Conservation (phyloP, 495 filamentous ascomycete genomes). For the Lineolata rhizophorae region DNA sequence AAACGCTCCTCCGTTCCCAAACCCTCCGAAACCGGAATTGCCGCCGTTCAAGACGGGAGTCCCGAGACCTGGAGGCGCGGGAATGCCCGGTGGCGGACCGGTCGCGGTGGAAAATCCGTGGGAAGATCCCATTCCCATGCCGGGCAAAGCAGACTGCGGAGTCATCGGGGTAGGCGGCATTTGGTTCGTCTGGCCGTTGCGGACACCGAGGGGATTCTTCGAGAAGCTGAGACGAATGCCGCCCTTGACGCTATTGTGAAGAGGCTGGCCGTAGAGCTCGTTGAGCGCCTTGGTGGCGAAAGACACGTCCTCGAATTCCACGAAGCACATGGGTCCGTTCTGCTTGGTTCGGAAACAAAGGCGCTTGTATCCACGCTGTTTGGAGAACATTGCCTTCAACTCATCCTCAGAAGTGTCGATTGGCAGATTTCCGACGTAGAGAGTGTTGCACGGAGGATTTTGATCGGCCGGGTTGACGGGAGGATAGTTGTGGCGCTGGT, state of each 20-base stretch:
- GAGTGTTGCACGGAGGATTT: conserved; percentile 93
- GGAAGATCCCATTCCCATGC: conserved; percentile 3
- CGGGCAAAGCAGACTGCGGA: conserved; percentile 22
- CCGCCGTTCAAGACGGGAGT: conserved; percentile 7
- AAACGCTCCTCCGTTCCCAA: conserved; percentile 8
- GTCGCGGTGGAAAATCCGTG: conserved; percentile 13
- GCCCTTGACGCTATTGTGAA: conserved; percentile 88
- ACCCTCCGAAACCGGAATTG: conserved; percentile 4
- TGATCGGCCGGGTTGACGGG: conserved; percentile 90
- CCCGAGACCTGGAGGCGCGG: conserved; percentile 10
- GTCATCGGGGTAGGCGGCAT: conserved; percentile 27
- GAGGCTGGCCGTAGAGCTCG: conserved; percentile 69
- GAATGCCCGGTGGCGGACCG: conserved; percentile 12
- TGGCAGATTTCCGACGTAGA: conserved; percentile 92
- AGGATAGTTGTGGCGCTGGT: conserved; percentile 52
- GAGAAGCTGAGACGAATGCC: conserved; percentile 97
- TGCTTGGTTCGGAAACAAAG: conserved; percentile 96
- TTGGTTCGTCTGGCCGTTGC: conserved; percentile 44
- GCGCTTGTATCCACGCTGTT: conserved; percentile 86
- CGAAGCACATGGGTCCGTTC: conserved; percentile 97
- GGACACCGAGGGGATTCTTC: conserved; percentile 90
- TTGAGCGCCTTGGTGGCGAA: conserved; percentile 86
- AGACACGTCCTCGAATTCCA: conserved; percentile 90
- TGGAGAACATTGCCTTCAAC: conserved; percentile 82
- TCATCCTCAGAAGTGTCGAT: conserved; percentile 92